Evolutionary conservation across 805 yeast genomes (phyloP).

Genomic region (Kuraishia piskuri): DNA sequence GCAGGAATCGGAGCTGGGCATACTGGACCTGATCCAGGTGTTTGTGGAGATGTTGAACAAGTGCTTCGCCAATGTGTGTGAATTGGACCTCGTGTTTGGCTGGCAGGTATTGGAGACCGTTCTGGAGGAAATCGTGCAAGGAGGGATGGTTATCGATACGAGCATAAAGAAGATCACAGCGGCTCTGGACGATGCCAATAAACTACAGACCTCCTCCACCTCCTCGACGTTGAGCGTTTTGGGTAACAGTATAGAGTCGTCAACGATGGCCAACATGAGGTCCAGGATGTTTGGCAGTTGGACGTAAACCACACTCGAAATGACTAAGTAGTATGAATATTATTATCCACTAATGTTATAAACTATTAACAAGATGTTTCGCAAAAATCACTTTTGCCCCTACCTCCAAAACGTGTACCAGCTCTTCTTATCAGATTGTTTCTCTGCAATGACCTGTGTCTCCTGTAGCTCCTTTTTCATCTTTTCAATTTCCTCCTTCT

Average conservation of each 20-base stretch:
- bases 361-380: neutral
- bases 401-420: constrained; percentile 16
- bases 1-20: constrained; percentile 92
- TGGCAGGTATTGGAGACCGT: constrained; percentile 96
- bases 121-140: constrained; percentile 86
- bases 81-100: constrained; percentile 92
- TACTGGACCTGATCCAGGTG: constrained; percentile 88
- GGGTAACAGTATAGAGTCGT: neutral
- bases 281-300: neutral
- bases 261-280: neutral
- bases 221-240: constrained; percentile 5
- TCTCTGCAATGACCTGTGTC: constrained; percentile 20
- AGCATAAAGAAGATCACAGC: constrained; percentile 73
- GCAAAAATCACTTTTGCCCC: neutral
- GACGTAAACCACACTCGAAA: neutral
- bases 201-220: constrained; percentile 28
- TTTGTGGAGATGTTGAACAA: constrained; percentile 92
- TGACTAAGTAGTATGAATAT: no score
- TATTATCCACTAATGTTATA: neutral
- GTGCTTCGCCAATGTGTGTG: constrained; percentile 92
- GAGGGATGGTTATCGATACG: constrained; percentile 97
- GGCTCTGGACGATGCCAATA: constrained; percentile 68
- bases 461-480: constrained; percentile 29
- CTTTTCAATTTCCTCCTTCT: constrained; percentile 28
- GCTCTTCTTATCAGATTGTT: constrained; percentile 15